Conservation (phyloP, 2,329 filamentous ascomycete genomes). For the Trichoderma afroharzianum region DNA sequence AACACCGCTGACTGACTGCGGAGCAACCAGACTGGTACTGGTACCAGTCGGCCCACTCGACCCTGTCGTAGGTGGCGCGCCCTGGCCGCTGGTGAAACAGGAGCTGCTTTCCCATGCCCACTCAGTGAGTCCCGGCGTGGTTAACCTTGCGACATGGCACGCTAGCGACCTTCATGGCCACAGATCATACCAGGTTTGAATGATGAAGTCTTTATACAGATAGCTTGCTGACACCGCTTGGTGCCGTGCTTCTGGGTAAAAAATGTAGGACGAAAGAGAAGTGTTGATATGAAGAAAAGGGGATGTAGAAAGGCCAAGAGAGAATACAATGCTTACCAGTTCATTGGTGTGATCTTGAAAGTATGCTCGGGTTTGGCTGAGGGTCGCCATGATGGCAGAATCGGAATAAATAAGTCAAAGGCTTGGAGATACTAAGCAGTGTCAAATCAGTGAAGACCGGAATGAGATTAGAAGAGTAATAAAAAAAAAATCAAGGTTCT, state of each 20-base stretch:
- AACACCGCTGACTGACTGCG: constrained; percentile 2
- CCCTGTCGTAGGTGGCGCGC: constrained; percentile 30
- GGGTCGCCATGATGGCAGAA: constrained; percentile 29
- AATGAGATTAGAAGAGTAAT: background rate
- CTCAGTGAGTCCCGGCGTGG: constrained; percentile 40
- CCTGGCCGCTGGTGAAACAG: constrained; percentile 52
- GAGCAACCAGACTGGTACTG: background rate
- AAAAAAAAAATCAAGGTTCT: background rate
- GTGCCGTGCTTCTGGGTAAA: background rate
- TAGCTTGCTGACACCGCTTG: constrained; percentile 14
- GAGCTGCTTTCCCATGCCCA: constrained; percentile 46
- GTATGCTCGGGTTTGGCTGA: constrained; percentile 28
- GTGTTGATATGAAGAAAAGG: background rate
- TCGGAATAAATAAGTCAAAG: constrained; percentile 21
- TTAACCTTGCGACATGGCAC: constrained; percentile 42
- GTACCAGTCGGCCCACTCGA: constrained; percentile 23
- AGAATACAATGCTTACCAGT: constrained; percentile 26
- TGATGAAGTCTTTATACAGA: background rate
- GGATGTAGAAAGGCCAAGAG: background rate
- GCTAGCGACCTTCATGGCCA: constrained; percentile 7
- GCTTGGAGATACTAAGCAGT: background rate
- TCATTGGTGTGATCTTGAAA: constrained; percentile 30
- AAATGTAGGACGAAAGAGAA: background rate
- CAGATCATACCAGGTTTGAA: constrained; percentile 2
- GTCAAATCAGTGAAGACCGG: background rate